Conservation (phyloP, 495 filamentous ascomycete species). For the Pyrenula aspistea region DNA sequence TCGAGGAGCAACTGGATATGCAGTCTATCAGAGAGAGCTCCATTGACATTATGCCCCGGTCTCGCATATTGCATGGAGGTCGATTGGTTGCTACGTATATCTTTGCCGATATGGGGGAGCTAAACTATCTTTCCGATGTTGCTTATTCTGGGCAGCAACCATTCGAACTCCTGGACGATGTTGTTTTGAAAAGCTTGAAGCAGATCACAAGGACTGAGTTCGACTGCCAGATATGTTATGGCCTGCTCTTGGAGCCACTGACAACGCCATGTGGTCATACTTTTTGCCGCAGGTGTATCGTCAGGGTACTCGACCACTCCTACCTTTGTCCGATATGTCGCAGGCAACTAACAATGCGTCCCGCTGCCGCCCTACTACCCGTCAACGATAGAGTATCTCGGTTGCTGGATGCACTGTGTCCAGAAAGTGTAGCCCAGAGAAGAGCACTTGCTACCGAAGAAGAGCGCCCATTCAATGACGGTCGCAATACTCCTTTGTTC, state of each 20-base stretch:
- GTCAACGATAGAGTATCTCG: slow-evolving; percentile 49
- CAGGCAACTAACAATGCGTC: slow-evolving; percentile 47
- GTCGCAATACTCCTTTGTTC: slow-evolving; percentile 60
- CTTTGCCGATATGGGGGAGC: slow-evolving; percentile 38
- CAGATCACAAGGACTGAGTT: slow-evolving; percentile 53
- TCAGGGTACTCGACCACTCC: slow-evolving; percentile 62
- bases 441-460: slow-evolving; percentile 40
- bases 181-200: slow-evolving; percentile 42
- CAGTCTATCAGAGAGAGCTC: slow-evolving; percentile 12
- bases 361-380: slow-evolving; percentile 37
- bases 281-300: slow-evolving; percentile 70
- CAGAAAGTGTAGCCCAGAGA: slow-evolving; percentile 48
- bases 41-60: slow-evolving; percentile 8
- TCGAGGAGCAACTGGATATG: slow-evolving; percentile 14
- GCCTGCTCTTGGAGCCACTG: slow-evolving; percentile 63
- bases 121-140: slow-evolving; percentile 41
- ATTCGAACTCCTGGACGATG: slow-evolving; percentile 31
- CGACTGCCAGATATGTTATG: slow-evolving; percentile 83
- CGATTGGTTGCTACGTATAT: slow-evolving; percentile 47
- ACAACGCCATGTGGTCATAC: slow-evolving; percentile 85
- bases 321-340: slow-evolving; percentile 72
- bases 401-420: slow-evolving; percentile 52
- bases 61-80: slow-evolving; percentile 32
- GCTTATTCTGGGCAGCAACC: slow-evolving; percentile 32
- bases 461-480: slow-evolving; percentile 22